A percentile compares a stretch with the other conserved stretches of the same genome.
Conservation (phyloP, 768 basidiomycete genomes). For the Mycena latifolia region DNA sequence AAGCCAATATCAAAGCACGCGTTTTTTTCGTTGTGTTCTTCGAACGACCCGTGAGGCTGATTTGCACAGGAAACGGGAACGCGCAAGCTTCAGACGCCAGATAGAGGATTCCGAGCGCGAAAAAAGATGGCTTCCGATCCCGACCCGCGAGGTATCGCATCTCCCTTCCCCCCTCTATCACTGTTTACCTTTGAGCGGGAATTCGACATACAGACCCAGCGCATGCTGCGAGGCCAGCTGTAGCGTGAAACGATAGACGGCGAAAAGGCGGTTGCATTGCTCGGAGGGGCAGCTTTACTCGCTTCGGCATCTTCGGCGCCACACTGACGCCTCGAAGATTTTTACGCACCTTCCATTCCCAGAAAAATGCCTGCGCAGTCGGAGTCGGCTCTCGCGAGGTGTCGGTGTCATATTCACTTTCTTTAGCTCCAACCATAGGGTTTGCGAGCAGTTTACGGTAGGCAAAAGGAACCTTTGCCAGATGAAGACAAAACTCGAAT, state of each 20-base stretch:
- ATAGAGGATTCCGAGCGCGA: constrained; percentile 26
- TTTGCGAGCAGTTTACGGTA: constrained; percentile 18
- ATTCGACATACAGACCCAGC: constrained; percentile 10
- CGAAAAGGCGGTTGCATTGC: constrained; percentile 10
- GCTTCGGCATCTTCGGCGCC: constrained; percentile 32
- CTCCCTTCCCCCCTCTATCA: constrained; percentile 13
- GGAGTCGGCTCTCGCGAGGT: constrained; percentile 6
- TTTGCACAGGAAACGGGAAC: constrained; percentile 29
- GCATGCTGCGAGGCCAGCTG: neutral
- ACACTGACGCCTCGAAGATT: constrained; percentile 28
- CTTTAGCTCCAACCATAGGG: constrained; percentile 3
- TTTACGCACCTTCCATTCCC: constrained; percentile 22
- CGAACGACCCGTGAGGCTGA: constrained; percentile 15
- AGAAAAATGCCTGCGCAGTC: constrained; percentile 31
- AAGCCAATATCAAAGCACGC: constrained; percentile 2
- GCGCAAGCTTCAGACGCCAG: constrained; percentile 29
- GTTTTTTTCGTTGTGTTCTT: constrained; percentile 20
- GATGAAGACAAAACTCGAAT: neutral
- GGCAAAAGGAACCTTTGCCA: constrained; percentile 6
- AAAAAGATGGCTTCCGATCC: constrained; percentile 13
- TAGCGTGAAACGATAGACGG: constrained; percentile 19
- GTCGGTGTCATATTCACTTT: constrained; percentile 30
- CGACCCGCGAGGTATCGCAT: constrained; percentile 2
- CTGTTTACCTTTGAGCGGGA: constrained; percentile 19
- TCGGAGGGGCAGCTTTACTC: constrained; percentile 19